phyloP scores from a whole-genome alignment of 495 filamentous ascomycete genomes.

The Penicillium goetzii region DNA sequence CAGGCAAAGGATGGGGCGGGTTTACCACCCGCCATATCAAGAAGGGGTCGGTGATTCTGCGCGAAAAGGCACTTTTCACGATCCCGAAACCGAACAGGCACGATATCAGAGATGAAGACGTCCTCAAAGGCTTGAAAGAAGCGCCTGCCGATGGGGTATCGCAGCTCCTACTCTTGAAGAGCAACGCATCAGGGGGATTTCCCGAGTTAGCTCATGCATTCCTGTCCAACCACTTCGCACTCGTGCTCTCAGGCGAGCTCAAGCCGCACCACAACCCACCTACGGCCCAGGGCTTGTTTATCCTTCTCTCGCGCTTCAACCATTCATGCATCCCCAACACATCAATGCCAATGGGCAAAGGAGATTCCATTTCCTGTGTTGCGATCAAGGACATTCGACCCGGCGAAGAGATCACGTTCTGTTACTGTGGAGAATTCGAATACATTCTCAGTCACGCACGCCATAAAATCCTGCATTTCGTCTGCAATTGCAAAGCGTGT shows the following conservation, averaged over 20 bases:
- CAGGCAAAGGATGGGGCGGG: neutral
- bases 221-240: neutral
- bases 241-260: neutral
- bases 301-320: slow-evolving; percentile 3
- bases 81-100: neutral
- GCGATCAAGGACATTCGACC: neutral
- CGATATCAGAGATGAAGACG: neutral
- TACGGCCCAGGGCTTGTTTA: neutral
- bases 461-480: neutral
- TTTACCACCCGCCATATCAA: neutral
- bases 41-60: neutral
- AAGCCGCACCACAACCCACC: neutral
- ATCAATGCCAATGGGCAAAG: neutral
- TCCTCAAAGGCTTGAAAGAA: neutral
- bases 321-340: neutral
- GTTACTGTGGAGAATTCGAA: neutral
- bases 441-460: neutral
- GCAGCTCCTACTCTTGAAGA: neutral
- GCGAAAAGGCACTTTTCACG: neutral
- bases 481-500: neutral
- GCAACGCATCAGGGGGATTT: neutral
- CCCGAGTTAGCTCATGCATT: neutral
- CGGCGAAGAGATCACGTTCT: slow-evolving; percentile 3
- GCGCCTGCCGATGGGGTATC: neutral
- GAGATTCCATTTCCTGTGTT: neutral